Base-by-base conservation (phyloP, 805 yeast species). In the Hanseniaspora clermontiae region DNA sequence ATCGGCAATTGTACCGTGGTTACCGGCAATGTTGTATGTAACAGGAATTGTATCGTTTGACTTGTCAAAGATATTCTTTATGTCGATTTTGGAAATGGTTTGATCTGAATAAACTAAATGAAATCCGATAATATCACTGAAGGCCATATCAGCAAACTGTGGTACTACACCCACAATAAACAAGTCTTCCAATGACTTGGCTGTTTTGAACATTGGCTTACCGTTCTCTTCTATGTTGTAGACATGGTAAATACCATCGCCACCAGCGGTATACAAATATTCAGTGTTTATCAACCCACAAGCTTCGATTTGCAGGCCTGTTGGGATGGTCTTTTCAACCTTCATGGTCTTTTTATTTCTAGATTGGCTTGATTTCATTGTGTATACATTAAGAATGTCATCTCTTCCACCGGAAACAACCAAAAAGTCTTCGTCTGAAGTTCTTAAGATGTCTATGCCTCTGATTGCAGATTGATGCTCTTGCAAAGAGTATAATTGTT, bases 1-100 rank as follows among this genome's bases (percentile, higher is more conserved):
- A 66, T 91, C 97, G 2, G 96, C 95, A 63, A 93, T 82, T 29
- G 93, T 91, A 57, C 97, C 97, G 70, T 91, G 96, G 68, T 89
- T 89, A 62, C 97, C 97, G 0, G 96, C 93, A 62, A 89, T 74
- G 43, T 80, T 76, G 56, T 81, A 73, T 8, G 68, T 63, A 1
- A 77, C 65, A 19, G 76, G 74, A n/a, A 84, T 66, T 31, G 61
- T 62, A 8, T 63, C 64, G 4, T 63, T 62, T 4, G 65, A 63
- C 39, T 66, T 65, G 3, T 63, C 48, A 63, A 59, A 51, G 6
- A 45, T 24, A 15, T 45, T 46, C 2, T 24, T 17, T 1, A 73
- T 59, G 43, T 75, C 74, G 27, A 82, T 65, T 60, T 78, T 73
- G 31, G 77, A 74, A 15, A 93, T 69, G 0, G 96, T 84, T 70